Conservation (phyloP, 345 rosid genomes). For the Salix purpurea region DNA sequence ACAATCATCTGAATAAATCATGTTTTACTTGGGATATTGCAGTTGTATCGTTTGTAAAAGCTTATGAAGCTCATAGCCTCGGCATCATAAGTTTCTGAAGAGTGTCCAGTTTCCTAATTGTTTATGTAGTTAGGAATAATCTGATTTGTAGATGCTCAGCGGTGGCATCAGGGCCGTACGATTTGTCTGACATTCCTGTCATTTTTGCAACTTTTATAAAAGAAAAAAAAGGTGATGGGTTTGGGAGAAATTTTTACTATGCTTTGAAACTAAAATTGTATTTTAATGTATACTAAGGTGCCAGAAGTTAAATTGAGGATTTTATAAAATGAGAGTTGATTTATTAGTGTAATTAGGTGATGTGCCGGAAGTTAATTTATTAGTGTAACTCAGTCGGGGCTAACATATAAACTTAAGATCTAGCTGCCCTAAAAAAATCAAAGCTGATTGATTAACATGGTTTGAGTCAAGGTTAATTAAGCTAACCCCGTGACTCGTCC, state of each 20-base stretch:
- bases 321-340: too few relatives aligned
- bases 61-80: conserved; percentile 14
- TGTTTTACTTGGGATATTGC: conserved; percentile 17
- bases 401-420: too few relatives aligned
- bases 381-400: too few relatives aligned
- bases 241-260: too few relatives aligned
- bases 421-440: too few relatives aligned
- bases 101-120: background rate
- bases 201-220: background rate
- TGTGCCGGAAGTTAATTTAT: too few relatives aligned
- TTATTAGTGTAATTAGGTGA: too few relatives aligned
- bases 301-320: too few relatives aligned
- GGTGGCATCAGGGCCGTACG: background rate
- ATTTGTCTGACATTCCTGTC: background rate
- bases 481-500: accelerated
- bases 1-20: conserved; percentile 10
- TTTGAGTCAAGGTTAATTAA: too few relatives aligned
- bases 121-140: background rate
- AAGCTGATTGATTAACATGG: too few relatives aligned
- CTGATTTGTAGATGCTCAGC: background rate
- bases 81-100: conserved; percentile 15
- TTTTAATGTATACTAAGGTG: too few relatives aligned
- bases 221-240: background rate
- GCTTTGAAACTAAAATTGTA: too few relatives aligned
- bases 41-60: conserved; percentile 1